phyloP scores from a whole-genome alignment of 2,329 filamentous ascomycete species.

The Incumbomyces delicatus region DNA sequence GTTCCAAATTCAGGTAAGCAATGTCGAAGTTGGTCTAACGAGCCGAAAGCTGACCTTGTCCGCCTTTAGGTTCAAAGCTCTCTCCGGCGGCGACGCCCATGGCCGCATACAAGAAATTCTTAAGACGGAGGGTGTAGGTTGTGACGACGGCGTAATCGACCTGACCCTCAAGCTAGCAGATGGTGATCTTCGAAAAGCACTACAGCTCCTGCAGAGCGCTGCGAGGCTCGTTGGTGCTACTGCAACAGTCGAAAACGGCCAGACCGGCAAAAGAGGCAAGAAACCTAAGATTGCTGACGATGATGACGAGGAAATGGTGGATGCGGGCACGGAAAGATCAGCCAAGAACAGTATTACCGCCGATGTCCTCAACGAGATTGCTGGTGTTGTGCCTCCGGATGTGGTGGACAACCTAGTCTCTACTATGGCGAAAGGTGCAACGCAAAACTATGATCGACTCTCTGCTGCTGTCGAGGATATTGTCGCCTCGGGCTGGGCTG shows the following conservation, averaged over 20 bases:
- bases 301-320: slow-evolving; percentile 53
- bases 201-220: slow-evolving; percentile 93
- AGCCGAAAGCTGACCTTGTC: background rate
- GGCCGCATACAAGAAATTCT: slow-evolving; percentile 76
- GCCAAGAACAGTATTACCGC: slow-evolving; percentile 55
- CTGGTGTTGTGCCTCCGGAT: slow-evolving; percentile 73
- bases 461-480: slow-evolving; percentile 77
- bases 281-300: slow-evolving; percentile 34
- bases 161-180: slow-evolving; percentile 80
- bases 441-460: slow-evolving; percentile 59
- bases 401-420: slow-evolving; percentile 60
- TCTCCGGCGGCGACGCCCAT: slow-evolving; percentile 78
- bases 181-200: slow-evolving; percentile 89
- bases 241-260: slow-evolving; percentile 26
- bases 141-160: slow-evolving; percentile 72
- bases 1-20: slow-evolving; percentile 64
- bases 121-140: slow-evolving; percentile 59
- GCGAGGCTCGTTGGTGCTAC: slow-evolving; percentile 69
- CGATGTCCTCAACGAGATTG: slow-evolving; percentile 82
- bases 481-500: slow-evolving; percentile 95
- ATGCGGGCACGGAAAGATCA: slow-evolving; percentile 33
- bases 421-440: slow-evolving; percentile 59
- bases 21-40: background rate
- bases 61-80: slow-evolving; percentile 68
- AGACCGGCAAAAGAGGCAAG: slow-evolving; percentile 35